Base-by-base conservation (phyloP, 768 basidiomycete genomes). In the Flagelloscypha sp. region DNA sequence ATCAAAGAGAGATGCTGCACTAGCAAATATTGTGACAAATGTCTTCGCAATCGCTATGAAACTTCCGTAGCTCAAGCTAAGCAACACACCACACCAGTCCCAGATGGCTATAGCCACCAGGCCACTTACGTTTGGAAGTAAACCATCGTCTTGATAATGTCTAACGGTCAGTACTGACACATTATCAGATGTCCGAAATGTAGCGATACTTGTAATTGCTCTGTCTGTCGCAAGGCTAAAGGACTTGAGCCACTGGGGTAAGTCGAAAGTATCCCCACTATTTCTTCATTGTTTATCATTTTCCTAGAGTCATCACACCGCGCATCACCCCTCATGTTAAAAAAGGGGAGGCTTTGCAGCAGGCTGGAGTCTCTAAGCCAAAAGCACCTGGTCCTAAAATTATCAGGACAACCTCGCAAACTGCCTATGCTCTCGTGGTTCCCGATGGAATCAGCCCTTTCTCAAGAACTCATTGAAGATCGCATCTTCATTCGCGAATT, bases 401-500 rank as follows among this genome's bases (percentile, higher is more conserved):
- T n/a, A n/a, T n/a, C n/a, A n/a, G n/a, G n/a, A n/a, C n/a, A n/a
- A n/a, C n/a, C n/a, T n/a, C n/a, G n/a, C n/a, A n/a, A n/a, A n/a
- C n/a, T n/a, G n/a, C 69, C 76, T 5, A 41, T 57, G 38, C 58
- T 78, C 25, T 56, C 57, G 30, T 87, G 84, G 84, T 69, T 59
- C 4, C 47, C 51, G 5, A 50, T 83, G 5, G 61, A 60, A 1
- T 60, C 65, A 9, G 46, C 44, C 20, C 57, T 81, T 10, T 55
- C 62, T 5, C 57, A 61, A 24, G 48, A 60, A 1, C 70, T 73
- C 25, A 74, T 68, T 1, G 67, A 81, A 42, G 64, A 68, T 18
- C 76, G 84, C 7, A 70, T 87, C 30, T 62, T 74, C 45, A 78
- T 87, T 27, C 75, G 85, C 38, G 85, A 88, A 55, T 89, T 86